Base-by-base conservation (phyloP, 2,329 filamentous ascomycete species). In the Fusarium proliferatum region DNA sequence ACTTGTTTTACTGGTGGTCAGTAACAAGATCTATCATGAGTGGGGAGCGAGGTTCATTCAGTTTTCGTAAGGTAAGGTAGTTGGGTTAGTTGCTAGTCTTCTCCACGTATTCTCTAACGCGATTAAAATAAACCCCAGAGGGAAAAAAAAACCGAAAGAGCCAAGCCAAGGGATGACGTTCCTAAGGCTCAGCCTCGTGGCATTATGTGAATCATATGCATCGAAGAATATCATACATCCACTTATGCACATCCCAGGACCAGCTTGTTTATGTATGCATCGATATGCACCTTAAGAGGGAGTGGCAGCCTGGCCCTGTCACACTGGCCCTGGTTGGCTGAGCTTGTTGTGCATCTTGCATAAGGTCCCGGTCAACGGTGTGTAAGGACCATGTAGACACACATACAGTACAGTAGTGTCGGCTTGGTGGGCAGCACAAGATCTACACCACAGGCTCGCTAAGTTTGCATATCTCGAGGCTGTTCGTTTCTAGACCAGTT, bases 321-420 rank as follows among this genome's bases (percentile, higher is more conserved):
- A 69, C 65, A 63, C 71, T 69, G 55, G 61, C 65, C 63, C 71
- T 71, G 59, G 69, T 75, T 58, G 71, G 67, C 69, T 57, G 66
- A 69, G 64, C 76, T 77, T 73, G 72, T 76, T 74, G 75, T 77
- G 71, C 74, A 75, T 71, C 72, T 71, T 77, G 76, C 74, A 77
- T 77, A 76, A 69, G 67, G 42, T 68, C 74, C 76, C 72, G 69
- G 63, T 52, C 51, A 77, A 77, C 74, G 72, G 72, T 74, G 72
- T 61, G 71, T 65, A 64, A 74, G 69, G 71, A 26, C 23, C 38
- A 68, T 68, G 63, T 33, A 48, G 71, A 67, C 36, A 41, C 34
- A 39, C 23, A 55, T 26, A 21, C 33, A 34, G 21, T 58, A 48
- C 30, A 48, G 21, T 57, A 46, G 21, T 58, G 30, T 64, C 67